A percentile compares a stretch with the other conserved stretches of the same genome.
Evolutionary conservation across 345 rosid species (phyloP).

Genomic region (Cardamine chenopodiifolia): DNA sequence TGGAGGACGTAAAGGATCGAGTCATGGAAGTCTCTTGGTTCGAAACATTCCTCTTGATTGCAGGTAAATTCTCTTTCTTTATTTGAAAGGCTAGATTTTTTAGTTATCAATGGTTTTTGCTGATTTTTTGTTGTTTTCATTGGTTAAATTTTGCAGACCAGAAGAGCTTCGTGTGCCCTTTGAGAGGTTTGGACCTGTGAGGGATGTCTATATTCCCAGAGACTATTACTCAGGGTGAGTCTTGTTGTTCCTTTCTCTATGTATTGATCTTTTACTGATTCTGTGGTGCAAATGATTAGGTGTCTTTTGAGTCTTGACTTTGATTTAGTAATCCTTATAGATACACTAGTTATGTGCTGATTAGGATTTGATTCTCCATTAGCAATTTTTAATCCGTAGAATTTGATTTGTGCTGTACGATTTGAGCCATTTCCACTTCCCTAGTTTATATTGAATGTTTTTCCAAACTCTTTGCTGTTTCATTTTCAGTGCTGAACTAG

Average conservation of each 20-base stretch:
- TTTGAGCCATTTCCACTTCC: background rate
- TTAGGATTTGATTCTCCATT: background rate
- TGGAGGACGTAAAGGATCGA: conserved; percentile 78
- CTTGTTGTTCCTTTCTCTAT: background rate
- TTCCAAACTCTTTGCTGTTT: background rate
- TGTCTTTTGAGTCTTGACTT: background rate
- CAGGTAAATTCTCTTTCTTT: conserved; percentile 51
- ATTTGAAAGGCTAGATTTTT: background rate
- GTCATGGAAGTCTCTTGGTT: conserved; percentile 82
- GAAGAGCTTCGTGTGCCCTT: conserved; percentile 87
- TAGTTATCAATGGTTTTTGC: background rate
- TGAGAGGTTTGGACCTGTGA: conserved; percentile 85
- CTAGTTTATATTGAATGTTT: background rate
- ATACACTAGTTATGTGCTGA: background rate
- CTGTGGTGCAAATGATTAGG: background rate
- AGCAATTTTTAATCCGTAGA: background rate
- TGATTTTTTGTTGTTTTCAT: background rate
- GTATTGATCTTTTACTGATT: background rate
- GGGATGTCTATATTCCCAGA: conserved; percentile 91
- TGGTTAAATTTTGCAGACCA: conserved; percentile 51
- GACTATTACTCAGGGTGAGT: conserved; percentile 92
- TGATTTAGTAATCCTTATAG: background rate
- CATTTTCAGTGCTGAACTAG: background rate
- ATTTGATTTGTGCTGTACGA: background rate
- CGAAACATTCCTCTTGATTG: conserved; percentile 94